phyloP scores from a whole-genome alignment of 2,329 filamentous ascomycete genomes.

The Aspergillus intermedius region DNA sequence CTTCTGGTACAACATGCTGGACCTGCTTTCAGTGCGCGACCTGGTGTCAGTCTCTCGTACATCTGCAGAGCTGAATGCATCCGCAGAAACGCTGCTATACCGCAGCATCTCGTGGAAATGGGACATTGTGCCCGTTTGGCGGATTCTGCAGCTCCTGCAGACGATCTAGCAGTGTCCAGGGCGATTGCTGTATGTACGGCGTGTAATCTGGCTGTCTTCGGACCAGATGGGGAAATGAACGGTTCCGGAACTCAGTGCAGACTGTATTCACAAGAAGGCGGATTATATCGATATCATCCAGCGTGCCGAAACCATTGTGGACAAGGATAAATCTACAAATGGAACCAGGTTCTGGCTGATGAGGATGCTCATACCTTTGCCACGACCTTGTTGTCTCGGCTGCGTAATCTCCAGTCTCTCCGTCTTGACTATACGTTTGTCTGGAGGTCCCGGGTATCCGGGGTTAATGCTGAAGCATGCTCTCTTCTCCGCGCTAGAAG shows the following conservation, averaged over 20 bases:
- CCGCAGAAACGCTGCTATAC: background rate
- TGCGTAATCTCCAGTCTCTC: background rate
- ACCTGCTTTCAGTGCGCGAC: background rate
- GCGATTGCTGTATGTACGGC: background rate
- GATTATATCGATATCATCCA: too few species aligned
- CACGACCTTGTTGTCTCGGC: background rate
- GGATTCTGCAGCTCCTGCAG: background rate
- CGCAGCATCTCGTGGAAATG: background rate
- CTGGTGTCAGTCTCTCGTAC: background rate
- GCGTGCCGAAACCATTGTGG: background rate
- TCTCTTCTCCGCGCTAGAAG: too few species aligned
- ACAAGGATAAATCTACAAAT: background rate
- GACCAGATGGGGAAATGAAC: background rate
- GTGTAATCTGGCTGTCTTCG: background rate
- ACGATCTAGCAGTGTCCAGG: background rate
- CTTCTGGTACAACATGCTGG: background rate
- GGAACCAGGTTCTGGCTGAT: background rate
- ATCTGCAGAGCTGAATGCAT: background rate
- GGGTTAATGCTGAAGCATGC: too few species aligned
- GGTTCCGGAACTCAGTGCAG: background rate
- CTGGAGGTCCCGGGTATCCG: background rate
- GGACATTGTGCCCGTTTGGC: background rate
- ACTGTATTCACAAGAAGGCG: too few species aligned
- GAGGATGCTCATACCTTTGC: background rate
- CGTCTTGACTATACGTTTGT: background rate